Evolutionary conservation across 306 rosid species (phyloP), one percentile per base, ranked within the genome.

Genomic region (Lupinus albus): DNA sequence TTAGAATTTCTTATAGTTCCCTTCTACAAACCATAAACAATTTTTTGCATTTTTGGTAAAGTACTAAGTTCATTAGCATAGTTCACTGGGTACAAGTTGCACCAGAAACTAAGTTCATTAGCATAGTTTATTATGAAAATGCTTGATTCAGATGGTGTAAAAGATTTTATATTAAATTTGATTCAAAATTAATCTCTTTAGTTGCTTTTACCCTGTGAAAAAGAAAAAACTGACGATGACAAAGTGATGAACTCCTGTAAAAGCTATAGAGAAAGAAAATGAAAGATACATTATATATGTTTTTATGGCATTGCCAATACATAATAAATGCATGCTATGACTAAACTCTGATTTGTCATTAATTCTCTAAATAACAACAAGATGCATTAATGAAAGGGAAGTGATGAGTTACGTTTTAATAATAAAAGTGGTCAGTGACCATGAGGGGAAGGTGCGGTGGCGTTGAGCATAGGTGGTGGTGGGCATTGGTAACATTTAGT

Each of bases 401-500:
- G n/a, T n/a, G n/a, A n/a, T n/a, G n/a, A n/a, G n/a, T n/a, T n/a
- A n/a, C n/a, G n/a, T n/a, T n/a, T n/a, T n/a, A n/a, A n/a, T n/a
- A n/a, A 20, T 61, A 11, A 3, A 4, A 17, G n/a, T 1, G 7
- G 0, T 68, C 39, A 75, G 36, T 61, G 78, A 53, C 7, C 63
- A 18, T n/a, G 76, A 18, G 64, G 89, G 0, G 92, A 73, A 17
- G 88, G 89, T 2, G 88, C 87, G 2, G 90, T 89, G 63, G 79
- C 75, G 38, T 91, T 88, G 20, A 84, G 73, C 17, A 70, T 76
- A 8, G 10, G 51, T 0, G 76, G 71, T 70, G 87, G 82, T 41
- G 86, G 91, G 84, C 99, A 93, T 50, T 93, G 99, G 74, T 83
- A 93, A 72, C 99, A 93, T 80, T 93, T 93, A 0, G 99, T 93